Evolutionary conservation across 2,329 filamentous ascomycete species (phyloP).

Genomic region (Trichothecium roseum): DNA sequence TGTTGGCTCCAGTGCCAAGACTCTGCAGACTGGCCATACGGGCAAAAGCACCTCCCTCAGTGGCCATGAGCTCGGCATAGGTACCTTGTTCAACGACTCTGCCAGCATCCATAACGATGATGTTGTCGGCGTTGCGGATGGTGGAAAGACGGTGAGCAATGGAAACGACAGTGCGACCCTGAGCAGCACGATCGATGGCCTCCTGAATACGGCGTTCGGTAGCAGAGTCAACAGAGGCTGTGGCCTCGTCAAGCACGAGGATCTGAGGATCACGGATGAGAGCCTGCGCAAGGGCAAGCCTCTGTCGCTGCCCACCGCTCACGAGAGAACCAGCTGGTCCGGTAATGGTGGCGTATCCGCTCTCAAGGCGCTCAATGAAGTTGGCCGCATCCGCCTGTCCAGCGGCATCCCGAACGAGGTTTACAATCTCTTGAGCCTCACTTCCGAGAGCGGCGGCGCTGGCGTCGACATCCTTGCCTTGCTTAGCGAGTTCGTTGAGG

Average conservation of each 20-base stretch:
- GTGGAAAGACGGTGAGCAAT: slow-evolving; percentile 55
- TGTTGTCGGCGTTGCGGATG: slow-evolving; percentile 54
- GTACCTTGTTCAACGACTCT: slow-evolving; percentile 52
- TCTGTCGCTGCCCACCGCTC: slow-evolving; percentile 50
- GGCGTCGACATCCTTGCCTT: slow-evolving; percentile 50
- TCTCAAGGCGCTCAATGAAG: slow-evolving; percentile 44
- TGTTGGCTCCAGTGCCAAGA: slow-evolving; percentile 17
- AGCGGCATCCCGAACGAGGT: slow-evolving; percentile 3
- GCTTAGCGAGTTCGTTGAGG: slow-evolving; percentile 34
- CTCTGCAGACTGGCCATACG: slow-evolving; percentile 37
- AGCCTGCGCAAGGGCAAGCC: slow-evolving; percentile 47
- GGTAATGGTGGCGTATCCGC: slow-evolving; percentile 42
- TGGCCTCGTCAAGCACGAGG: slow-evolving; percentile 52
- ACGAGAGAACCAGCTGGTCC: slow-evolving; percentile 43
- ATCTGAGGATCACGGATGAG: slow-evolving; percentile 47
- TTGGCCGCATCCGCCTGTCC: slow-evolving; percentile 11
- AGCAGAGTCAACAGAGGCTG: slow-evolving; percentile 47
- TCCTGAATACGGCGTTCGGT: slow-evolving; percentile 45
- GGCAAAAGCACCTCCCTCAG: slow-evolving; percentile 36
- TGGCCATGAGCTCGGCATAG: slow-evolving; percentile 46
- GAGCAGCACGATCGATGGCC: slow-evolving; percentile 32
- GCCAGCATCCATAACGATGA: slow-evolving; percentile 54
- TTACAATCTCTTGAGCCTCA: slow-evolving; percentile 2
- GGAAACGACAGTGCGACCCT: slow-evolving; percentile 52
- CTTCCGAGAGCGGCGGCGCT: too few relatives aligned